A percentile compares a stretch with the other conserved stretches of the same genome.
phyloP scores from a whole-genome alignment of 2,329 filamentous ascomycete genomes.

The Stachybotrys chartarum region DNA sequence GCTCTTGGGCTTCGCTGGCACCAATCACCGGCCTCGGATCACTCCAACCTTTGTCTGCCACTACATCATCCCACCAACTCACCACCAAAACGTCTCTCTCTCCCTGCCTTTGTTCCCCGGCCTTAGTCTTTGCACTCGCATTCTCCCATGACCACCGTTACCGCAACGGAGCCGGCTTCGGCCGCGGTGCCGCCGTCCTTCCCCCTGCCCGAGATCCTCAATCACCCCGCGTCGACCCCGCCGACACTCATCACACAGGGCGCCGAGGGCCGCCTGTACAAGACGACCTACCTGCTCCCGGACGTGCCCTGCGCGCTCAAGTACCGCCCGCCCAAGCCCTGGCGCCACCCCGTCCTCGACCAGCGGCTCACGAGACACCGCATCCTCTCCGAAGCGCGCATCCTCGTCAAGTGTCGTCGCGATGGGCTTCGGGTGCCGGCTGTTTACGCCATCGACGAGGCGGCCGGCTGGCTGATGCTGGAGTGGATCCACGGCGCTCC shows the following conservation, averaged over 20 bases:
- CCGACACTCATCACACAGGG: slow-evolving; percentile 80
- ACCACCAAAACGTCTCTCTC: not conserved
- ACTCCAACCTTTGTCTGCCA: not conserved
- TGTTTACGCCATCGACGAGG: slow-evolving; percentile 62
- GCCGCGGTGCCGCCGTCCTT: slow-evolving; percentile 21
- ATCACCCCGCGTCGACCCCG: slow-evolving; percentile 48
- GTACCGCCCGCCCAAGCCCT: slow-evolving; percentile 83
- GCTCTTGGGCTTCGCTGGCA: not conserved
- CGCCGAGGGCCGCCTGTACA: slow-evolving; percentile 91
- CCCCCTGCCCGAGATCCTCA: slow-evolving; percentile 58
- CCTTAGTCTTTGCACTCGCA: not conserved
- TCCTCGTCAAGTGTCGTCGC: slow-evolving; percentile 68
- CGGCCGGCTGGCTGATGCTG: slow-evolving; percentile 67
- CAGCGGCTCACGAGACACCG: slow-evolving; percentile 78
- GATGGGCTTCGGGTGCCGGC: slow-evolving; percentile 79
- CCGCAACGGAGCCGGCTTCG: not conserved
- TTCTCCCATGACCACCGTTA: not conserved
- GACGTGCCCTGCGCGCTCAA: slow-evolving; percentile 72
- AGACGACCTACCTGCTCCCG: slow-evolving; percentile 69
- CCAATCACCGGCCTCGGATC: not conserved
- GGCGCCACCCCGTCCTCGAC: slow-evolving; percentile 86
- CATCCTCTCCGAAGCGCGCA: slow-evolving; percentile 81
- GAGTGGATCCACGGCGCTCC: slow-evolving; percentile 77
- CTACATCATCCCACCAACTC: not conserved
- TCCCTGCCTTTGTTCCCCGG: not conserved